Evolutionary conservation across 2,329 filamentous ascomycete genomes (phyloP).

Genomic region (Cercospora sp.): DNA sequence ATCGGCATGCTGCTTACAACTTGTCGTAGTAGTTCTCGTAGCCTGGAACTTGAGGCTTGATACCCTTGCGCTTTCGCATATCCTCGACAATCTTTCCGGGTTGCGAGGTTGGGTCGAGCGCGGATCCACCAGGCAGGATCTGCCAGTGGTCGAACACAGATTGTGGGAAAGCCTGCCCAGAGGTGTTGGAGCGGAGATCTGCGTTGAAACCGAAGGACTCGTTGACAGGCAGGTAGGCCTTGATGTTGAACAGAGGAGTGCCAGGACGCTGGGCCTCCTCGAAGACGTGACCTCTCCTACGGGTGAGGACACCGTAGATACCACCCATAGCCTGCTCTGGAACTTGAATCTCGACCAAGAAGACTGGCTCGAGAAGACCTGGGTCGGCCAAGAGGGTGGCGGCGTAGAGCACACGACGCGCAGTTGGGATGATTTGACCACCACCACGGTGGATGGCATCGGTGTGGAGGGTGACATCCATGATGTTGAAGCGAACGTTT

Average conservation of each 20-base stretch:
- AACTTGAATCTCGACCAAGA: constrained; percentile 98
- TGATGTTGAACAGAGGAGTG: constrained; percentile 99
- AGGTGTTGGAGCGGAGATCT: constrained; percentile 90
- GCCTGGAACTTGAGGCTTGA: constrained; percentile 92
- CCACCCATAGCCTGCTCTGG: constrained; percentile 98
- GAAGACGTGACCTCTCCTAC: constrained; percentile 98
- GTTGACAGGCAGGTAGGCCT: constrained; percentile 93
- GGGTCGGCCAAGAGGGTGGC: constrained; percentile 87
- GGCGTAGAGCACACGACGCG: constrained; percentile 96
- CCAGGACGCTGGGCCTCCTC: constrained; percentile 95
- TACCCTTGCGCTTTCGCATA: constrained; percentile 99
- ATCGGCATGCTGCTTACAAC: constrained; percentile 33
- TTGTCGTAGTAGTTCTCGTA: constrained; percentile 69
- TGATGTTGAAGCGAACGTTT: constrained; percentile 95
- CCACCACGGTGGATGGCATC: constrained; percentile 99
- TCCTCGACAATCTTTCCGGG: constrained; percentile 78
- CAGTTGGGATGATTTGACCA: constrained; percentile 97
- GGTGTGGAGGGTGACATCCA: constrained; percentile 98
- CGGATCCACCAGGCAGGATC: constrained; percentile 88
- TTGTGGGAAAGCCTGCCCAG: constrained; percentile 98
- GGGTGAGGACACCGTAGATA: constrained; percentile 98
- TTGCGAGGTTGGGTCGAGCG: constrained; percentile 79
- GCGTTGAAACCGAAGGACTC: constrained; percentile 99
- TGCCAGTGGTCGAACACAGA: constrained; percentile 99
- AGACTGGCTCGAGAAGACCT: constrained; percentile 92